Base-by-base conservation (phyloP, 2,329 filamentous ascomycete species). In the Cladosporium sp. region DNA sequence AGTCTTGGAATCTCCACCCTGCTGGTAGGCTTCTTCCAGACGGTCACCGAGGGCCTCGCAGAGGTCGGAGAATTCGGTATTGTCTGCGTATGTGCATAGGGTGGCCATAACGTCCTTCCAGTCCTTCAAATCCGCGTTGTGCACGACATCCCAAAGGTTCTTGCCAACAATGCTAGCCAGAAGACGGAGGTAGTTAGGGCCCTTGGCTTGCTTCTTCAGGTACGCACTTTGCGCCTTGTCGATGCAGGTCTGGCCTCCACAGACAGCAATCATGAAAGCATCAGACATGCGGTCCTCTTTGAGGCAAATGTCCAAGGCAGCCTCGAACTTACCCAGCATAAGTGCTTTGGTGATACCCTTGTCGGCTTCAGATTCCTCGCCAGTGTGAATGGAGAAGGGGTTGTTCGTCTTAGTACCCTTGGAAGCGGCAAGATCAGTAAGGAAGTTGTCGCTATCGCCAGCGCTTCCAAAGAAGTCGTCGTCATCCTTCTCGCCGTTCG, bases 41-140 rank as follows among this genome's bases (percentile, higher is more conserved):
- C 95, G 85, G 72, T 99, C 95, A 65, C 94, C 94, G 20, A 99
- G 83, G 28, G 91, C 90, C 72, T 99, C 94, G 69, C 93, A 99
- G 10, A 99, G 85, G 70, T 97, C 91, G 4, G 93, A 85, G 71
- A 99, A 99, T 66, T 99, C 93, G 37, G 84, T 83, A 44, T 91
- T 88, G 62, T 95, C 88, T 0, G 94, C 94, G 73, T 93, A 99
- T 1, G 94, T 97, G 81, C 94, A 99, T 55, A 99, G 78, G 1
- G 92, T 89, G 25, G 91, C 92, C 89, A 99, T 95, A 3, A 93
- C 87, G 74, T 97, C 94, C 76, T 95, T 97, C 95, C 94, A 99
- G 74, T 94, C 89, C 53, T 83, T 82, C 45, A 99, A 78, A 68
- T 97, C 90, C 7, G 93, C 94, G 68, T 99, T 99, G 76, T 97